phyloP scores from a whole-genome alignment of 2,329 filamentous ascomycete genomes.

The Pleurostoma richardsiae region DNA sequence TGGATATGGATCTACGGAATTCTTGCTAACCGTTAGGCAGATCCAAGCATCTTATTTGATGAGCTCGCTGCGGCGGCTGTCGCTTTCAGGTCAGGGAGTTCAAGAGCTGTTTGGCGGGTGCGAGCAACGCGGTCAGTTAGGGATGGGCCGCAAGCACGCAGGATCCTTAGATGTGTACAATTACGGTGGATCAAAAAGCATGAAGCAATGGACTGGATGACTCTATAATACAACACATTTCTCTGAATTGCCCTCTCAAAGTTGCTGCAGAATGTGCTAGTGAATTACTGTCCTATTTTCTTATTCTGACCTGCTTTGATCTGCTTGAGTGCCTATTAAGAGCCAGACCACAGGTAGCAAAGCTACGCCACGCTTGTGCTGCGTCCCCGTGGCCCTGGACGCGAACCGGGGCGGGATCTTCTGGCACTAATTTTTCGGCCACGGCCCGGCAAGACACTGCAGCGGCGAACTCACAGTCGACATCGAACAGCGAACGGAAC shows the following conservation, averaged over 20 bases:
- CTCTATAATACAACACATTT: background rate
- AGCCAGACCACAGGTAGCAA: too few species aligned
- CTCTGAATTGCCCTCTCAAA: too few species aligned
- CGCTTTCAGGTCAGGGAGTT: slow-evolving; percentile 12
- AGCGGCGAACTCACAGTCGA: too few species aligned
- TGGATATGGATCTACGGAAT: too few species aligned
- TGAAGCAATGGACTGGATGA: background rate
- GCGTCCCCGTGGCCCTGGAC: too few species aligned
- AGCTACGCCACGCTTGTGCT: too few species aligned
- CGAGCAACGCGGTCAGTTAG: background rate
- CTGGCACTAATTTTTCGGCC: slow-evolving; percentile 6
- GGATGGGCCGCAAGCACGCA: too few species aligned
- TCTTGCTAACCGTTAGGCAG: slow-evolving; percentile 26
- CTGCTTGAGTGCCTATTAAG: too few species aligned
- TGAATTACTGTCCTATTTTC: too few species aligned
- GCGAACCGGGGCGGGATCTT: slow-evolving; percentile 1
- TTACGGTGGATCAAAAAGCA: background rate
- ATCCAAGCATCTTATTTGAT: slow-evolving; percentile 65
- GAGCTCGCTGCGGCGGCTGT: slow-evolving; percentile 5
- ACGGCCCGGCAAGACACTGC: background rate
- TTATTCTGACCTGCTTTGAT: too few species aligned
- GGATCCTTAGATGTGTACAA: too few species aligned
- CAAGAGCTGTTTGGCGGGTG: slow-evolving; percentile 5
- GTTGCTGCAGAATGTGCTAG: too few species aligned
- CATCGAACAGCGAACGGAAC: background rate